A percentile compares a stretch with the other conserved stretches of the same genome.
These are phyloP conservation scores for Daedaleopsis sinensis DNA, from an alignment of 768 basidiomycete genomes.

Conservation along the genomic window DNA sequence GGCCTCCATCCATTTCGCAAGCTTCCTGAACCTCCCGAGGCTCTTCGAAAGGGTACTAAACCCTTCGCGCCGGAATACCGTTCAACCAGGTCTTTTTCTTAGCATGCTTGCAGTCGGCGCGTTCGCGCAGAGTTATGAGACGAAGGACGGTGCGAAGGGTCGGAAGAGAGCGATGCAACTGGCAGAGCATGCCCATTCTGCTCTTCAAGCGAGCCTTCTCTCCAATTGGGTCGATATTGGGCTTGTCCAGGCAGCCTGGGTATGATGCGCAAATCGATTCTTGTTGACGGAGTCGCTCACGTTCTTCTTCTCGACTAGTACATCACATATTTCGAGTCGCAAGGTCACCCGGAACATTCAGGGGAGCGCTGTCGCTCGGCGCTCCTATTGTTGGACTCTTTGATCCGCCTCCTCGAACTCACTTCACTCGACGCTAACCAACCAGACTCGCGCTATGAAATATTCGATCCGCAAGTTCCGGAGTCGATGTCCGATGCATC, in stretches of 20 bases:
- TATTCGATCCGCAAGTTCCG: too few species aligned
- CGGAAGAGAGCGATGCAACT: constrained; percentile 60
- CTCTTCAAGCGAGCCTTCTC: constrained; percentile 69
- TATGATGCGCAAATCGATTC: constrained; percentile 20
- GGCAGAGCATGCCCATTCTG: constrained; percentile 66
- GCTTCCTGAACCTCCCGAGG: constrained; percentile 69
- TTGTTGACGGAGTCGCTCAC: neutral
- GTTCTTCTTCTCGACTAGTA: constrained; percentile 44
- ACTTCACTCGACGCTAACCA: constrained; percentile 56
- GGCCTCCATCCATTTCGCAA: constrained; percentile 69
- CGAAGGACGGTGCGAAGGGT: constrained; percentile 48
- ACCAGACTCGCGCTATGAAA: neutral
- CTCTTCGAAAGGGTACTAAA: constrained; percentile 65
- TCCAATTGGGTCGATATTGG: constrained; percentile 74
- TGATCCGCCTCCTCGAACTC: constrained; percentile 60
- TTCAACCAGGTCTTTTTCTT: constrained; percentile 70
- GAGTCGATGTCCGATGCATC: too few species aligned
- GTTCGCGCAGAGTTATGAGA: constrained; percentile 70
- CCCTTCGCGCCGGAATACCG: constrained; percentile 47
- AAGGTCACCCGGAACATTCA: constrained; percentile 63
- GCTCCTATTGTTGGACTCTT: constrained; percentile 64
- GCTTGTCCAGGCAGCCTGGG: constrained; percentile 71
- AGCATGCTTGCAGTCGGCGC: constrained; percentile 63
- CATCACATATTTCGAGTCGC: constrained; percentile 71
- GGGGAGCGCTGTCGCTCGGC: constrained; percentile 54